phyloP scores from a whole-genome alignment of 768 basidiomycete genomes.

The Lactarius pseudohatsudake region DNA sequence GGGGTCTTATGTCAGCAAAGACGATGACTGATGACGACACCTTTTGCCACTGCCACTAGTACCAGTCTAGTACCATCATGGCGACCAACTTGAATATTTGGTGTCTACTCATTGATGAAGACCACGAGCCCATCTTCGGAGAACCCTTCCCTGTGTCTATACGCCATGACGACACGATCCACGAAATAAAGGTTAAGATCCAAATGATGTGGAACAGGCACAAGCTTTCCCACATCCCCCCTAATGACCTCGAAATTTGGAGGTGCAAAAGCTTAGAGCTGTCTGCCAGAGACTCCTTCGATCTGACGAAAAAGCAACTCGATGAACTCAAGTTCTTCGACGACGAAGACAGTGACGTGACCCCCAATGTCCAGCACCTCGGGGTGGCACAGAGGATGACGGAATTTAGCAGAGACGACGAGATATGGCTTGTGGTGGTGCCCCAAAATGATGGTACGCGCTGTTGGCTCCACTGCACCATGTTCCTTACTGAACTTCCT shows the following conservation, averaged over 20 bases:
- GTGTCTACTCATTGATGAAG: not conserved
- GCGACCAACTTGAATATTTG: not conserved
- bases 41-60: too few relatives aligned
- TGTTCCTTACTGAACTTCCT: not conserved
- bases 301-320: not conserved
- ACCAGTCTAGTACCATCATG: not conserved
- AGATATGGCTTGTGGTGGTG: not conserved
- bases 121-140: not conserved
- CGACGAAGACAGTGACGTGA: not conserved
- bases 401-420: not conserved
- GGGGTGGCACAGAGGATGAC: not conserved
- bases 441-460: not conserved
- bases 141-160: not conserved
- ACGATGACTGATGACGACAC: too few relatives aligned
- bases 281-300: not conserved
- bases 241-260: not conserved
- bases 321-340: not conserved
- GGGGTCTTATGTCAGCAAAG: too few relatives aligned
- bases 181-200: not conserved
- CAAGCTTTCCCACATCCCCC: not conserved
- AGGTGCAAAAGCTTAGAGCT: not conserved
- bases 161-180: not conserved
- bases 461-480: not conserved
- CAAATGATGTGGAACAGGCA: not conserved
- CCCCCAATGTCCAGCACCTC: not conserved